Percentiles rank a stretch among this genome's conserved stretches.
These are phyloP conservation scores for Rubia tinctorum DNA, from an alignment of 305 asterid genomes.

Conservation along the genomic window DNA sequence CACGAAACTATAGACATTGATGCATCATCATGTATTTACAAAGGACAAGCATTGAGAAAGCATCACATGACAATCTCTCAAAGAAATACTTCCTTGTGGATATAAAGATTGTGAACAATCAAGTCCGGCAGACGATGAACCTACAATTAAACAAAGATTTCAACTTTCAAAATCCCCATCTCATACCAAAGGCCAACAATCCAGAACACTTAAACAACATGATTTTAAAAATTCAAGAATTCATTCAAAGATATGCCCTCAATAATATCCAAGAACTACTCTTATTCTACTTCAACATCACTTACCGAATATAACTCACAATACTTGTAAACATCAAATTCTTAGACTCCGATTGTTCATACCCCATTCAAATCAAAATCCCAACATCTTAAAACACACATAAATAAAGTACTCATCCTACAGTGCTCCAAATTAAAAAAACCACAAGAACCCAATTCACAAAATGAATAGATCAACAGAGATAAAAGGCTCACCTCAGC, in stretches of 20 bases:
- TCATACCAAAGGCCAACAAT: slow-evolving; percentile 1
- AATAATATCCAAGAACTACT: not conserved
- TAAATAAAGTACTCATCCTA: no score
- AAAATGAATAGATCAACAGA: no score
- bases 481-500: no score
- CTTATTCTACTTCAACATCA: not conserved
- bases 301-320: not conserved
- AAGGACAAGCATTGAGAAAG: not conserved
- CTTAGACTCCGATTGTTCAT: not conserved
- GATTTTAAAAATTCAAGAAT: not conserved
- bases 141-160: slow-evolving; percentile 37
- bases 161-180: slow-evolving; percentile 18
- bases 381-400: no score
- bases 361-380: no score
- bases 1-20: no score
- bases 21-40: not conserved
- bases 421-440: no score
- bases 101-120: slow-evolving; percentile 93
- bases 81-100: slow-evolving; percentile 98
- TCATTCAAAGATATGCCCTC: not conserved
- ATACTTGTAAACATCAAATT: not conserved
- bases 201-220: not conserved
- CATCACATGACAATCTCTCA: slow-evolving; percentile 93
- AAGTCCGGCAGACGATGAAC: slow-evolving; percentile 88
- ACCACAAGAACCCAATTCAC: no score